Percentiles rank a stretch among this genome's conserved stretches.
phyloP scores from a whole-genome alignment of 345 rosid species.

The Acer campestre region DNA sequence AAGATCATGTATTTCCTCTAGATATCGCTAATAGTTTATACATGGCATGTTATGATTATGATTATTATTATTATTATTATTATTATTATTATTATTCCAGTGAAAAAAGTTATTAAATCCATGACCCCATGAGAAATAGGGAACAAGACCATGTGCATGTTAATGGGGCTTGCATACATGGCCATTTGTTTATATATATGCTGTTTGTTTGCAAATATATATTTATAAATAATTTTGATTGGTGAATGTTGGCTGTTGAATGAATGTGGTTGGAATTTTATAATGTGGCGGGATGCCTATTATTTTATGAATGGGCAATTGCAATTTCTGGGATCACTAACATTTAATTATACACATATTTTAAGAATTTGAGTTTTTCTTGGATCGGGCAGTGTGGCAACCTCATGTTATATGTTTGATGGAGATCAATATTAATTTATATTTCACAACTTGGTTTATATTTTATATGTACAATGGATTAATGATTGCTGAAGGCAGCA shows the following conservation, averaged over 20 bases:
- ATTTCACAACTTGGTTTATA: slow-evolving; percentile 2
- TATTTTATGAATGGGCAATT: background rate
- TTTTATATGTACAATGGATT: background rate
- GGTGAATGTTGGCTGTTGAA: slow-evolving; percentile 18
- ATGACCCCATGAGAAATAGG: slow-evolving; percentile 31
- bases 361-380: slow-evolving; percentile 21
- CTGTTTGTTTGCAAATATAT: background rate
- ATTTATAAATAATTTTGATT: slow-evolving; percentile 6
- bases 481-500: background rate
- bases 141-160: slow-evolving; percentile 69
- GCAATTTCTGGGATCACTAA: background rate
- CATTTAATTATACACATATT: slow-evolving; percentile 1
- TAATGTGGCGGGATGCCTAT: background rate
- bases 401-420: slow-evolving; percentile 16
- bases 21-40: background rate
- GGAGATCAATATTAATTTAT: slow-evolving; percentile 10
- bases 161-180: slow-evolving; percentile 45
- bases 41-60: no score
- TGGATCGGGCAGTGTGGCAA: slow-evolving; percentile 36
- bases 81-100: background rate
- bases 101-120: slow-evolving; percentile 17
- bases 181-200: slow-evolving; percentile 28
- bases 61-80: background rate
- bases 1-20: slow-evolving; percentile 10
- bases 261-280: slow-evolving; percentile 19